Percentiles rank a stretch among this genome's conserved stretches.
Conservation (phyloP, 2,329 filamentous ascomycete genomes). For the Drechslerella dactyloides region DNA sequence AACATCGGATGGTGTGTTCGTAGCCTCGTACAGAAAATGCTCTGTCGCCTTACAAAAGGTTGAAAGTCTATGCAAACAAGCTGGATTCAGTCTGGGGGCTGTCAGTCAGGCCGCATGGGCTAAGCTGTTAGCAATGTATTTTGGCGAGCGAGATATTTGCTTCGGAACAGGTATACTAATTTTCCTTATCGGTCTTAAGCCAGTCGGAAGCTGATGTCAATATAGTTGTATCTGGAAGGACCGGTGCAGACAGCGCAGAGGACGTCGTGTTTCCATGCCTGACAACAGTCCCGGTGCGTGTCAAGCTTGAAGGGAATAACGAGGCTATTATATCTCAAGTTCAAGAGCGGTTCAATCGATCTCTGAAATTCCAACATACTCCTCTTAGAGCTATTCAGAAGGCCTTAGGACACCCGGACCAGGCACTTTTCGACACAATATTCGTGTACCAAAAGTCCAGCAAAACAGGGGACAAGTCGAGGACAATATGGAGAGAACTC, state of each 20-base stretch:
- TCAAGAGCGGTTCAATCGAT: slow-evolving; percentile 69
- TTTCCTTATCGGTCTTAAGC: slow-evolving; percentile 1
- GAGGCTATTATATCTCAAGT: slow-evolving; percentile 67
- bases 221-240: slow-evolving; percentile 74
- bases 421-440: slow-evolving; percentile 79
- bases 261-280: slow-evolving; percentile 76
- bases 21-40: slow-evolving; percentile 38
- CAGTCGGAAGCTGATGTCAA: slow-evolving; percentile 12
- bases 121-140: slow-evolving; percentile 74
- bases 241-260: slow-evolving; percentile 65
- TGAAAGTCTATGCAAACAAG: slow-evolving; percentile 60
- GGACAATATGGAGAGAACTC: slow-evolving; percentile 66
- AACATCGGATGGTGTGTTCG: slow-evolving; percentile 18
- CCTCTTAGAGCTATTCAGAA: slow-evolving; percentile 75
- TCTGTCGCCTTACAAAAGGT: slow-evolving; percentile 52
- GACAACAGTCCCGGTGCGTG: slow-evolving; percentile 76
- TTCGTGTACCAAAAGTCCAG: slow-evolving; percentile 77
- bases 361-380: slow-evolving; percentile 74
- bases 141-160: slow-evolving; percentile 74
- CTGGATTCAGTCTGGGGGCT: slow-evolving; percentile 76
- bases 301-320: slow-evolving; percentile 65
- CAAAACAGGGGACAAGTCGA: slow-evolving; percentile 48
- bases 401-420: slow-evolving; percentile 70
- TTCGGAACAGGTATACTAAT: slow-evolving; percentile 65
- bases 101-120: slow-evolving; percentile 80